Evolutionary conservation across 2,329 filamentous ascomycete species (phyloP).

Genomic region (Setomelanomma holmii): DNA sequence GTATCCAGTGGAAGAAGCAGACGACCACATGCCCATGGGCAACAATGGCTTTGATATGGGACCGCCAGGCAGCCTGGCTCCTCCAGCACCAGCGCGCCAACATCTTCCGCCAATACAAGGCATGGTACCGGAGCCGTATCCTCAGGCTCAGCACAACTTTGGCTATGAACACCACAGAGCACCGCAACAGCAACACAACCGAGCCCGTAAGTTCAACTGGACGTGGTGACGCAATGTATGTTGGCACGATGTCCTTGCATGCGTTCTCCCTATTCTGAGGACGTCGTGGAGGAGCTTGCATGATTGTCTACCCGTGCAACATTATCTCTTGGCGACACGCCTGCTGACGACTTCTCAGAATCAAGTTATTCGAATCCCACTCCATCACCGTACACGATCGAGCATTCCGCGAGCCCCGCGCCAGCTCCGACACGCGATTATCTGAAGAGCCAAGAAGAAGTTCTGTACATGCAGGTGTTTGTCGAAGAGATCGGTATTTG

Average conservation of each 20-base stretch:
- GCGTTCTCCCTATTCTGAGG: no score
- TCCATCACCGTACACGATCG: constrained; percentile 31
- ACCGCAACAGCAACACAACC: constrained; percentile 37
- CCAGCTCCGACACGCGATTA: constrained; percentile 61
- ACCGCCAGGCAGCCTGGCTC: constrained; percentile 27
- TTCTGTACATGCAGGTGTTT: constrained; percentile 90
- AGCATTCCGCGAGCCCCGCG: constrained; percentile 29
- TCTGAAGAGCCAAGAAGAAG: constrained; percentile 76
- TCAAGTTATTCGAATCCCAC: constrained; percentile 37
- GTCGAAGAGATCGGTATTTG: constrained; percentile 88
- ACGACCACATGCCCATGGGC: constrained; percentile 21
- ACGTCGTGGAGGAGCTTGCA: no score
- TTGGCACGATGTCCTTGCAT: neutral
- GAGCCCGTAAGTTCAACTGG: constrained; percentile 24
- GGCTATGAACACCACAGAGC: constrained; percentile 36
- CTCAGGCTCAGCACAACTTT: constrained; percentile 52
- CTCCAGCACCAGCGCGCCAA: constrained; percentile 52
- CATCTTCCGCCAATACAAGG: constrained; percentile 60
- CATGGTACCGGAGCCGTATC: constrained; percentile 56
- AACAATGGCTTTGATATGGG: constrained; percentile 41
- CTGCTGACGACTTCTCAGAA: constrained; percentile 23
- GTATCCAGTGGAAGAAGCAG: constrained; percentile 65
- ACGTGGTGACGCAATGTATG: neutral
- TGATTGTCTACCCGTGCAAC: neutral
- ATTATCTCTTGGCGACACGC: neutral